Percentiles rank a stretch among this genome's conserved stretches.
phyloP scores from a whole-genome alignment of 352 stramenopile species.

The Sclerospora graminicola region DNA sequence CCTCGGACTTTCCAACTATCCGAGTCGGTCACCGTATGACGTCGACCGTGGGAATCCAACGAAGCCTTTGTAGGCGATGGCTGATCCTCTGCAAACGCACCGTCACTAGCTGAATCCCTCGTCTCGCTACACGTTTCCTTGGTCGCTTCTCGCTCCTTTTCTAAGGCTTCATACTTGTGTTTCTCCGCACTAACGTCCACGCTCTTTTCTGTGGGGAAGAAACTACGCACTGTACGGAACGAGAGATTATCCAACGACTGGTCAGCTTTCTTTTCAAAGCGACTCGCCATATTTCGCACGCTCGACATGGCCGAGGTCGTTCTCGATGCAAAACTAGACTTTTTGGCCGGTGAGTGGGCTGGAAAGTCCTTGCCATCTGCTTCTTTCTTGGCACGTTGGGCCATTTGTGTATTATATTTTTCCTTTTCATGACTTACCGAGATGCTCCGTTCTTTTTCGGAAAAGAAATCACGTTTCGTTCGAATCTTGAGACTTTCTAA shows the following conservation, averaged over 20 bases:
- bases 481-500: conserved; percentile 40
- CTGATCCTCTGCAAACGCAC: too few relatives aligned
- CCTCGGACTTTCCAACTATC: conserved; percentile 25
- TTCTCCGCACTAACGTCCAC: conserved; percentile 37
- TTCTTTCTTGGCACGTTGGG: conserved; percentile 13
- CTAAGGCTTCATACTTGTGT: conserved; percentile 41
- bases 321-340: background rate
- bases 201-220: conserved; percentile 41
- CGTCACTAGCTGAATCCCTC: too few relatives aligned
- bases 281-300: conserved; percentile 32
- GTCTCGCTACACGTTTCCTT: conserved; percentile 8
- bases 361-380: conserved; percentile 10
- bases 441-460: conserved; percentile 27
- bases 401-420: conserved; percentile 21
- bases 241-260: conserved; percentile 35
- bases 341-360: conserved; percentile 7
- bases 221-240: conserved; percentile 42
- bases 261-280: conserved; percentile 35
- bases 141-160: conserved; percentile 27
- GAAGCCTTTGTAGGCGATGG: background rate
- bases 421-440: conserved; percentile 23
- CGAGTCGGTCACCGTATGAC: conserved; percentile 6
- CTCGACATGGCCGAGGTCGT: conserved; percentile 23
- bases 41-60: conserved; percentile 6
- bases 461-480: conserved; percentile 50